phyloP scores from a whole-genome alignment of 2,329 filamentous ascomycete species.

The Cladosporium sphaerospermum region DNA sequence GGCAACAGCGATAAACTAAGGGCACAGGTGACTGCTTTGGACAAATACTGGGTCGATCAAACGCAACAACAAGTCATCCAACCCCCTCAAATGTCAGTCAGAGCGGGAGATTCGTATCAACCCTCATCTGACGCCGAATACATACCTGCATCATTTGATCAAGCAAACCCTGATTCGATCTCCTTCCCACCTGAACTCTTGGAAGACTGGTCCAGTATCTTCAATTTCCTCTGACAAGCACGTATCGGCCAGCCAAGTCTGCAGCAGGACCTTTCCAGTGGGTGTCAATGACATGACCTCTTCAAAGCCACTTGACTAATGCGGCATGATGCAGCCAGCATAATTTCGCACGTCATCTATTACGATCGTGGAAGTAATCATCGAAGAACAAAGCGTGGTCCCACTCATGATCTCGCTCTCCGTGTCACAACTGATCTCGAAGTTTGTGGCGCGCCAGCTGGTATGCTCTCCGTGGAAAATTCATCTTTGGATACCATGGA shows the following conservation, averaged over 20 bases:
- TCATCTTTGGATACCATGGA: too few relatives aligned
- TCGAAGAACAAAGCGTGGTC: background rate
- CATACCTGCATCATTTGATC: background rate
- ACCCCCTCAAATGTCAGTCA: background rate
- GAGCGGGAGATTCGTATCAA: background rate
- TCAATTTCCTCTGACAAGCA: constrained; percentile 12
- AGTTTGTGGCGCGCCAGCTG: too few relatives aligned
- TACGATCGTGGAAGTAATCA: background rate
- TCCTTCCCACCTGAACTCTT: constrained; percentile 35
- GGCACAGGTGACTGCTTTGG: constrained; percentile 34
- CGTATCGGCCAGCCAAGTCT: background rate
- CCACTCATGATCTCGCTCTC: too few relatives aligned
- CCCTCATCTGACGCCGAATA: background rate
- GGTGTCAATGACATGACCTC: background rate
- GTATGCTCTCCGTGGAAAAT: too few relatives aligned
- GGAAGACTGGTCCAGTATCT: constrained; percentile 37
- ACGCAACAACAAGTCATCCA: background rate
- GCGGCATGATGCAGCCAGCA: too few relatives aligned
- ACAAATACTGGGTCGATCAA: constrained; percentile 32
- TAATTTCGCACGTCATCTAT: background rate
- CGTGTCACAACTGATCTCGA: too few relatives aligned
- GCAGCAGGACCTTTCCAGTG: background rate
- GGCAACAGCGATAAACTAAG: constrained; percentile 29
- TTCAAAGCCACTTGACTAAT: background rate
- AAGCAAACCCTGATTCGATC: constrained; percentile 20